These are phyloP conservation scores for Candida pseudoviswanathii DNA, from an alignment of 1,139 yeast genomes.

Conservation along the genomic window DNA sequence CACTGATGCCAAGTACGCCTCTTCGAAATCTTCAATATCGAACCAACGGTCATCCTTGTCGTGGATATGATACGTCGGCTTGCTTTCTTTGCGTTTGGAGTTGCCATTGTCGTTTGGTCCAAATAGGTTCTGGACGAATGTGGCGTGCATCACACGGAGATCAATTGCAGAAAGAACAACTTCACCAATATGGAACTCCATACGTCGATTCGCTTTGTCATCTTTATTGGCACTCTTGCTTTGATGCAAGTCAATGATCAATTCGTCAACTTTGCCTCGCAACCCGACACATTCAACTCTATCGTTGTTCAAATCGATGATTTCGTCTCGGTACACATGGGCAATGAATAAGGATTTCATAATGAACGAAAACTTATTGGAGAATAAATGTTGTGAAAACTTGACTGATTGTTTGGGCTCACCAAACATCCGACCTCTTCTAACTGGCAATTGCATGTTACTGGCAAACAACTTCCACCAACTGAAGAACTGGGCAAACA, in stretches of 20 bases:
- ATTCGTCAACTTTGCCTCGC: slow-evolving; percentile 42
- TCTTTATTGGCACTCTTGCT: slow-evolving; percentile 28
- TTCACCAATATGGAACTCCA: slow-evolving; percentile 49
- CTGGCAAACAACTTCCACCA: slow-evolving; percentile 52
- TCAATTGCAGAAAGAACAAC: slow-evolving; percentile 44
- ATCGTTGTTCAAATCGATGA: slow-evolving; percentile 24
- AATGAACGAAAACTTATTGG: slow-evolving; percentile 44
- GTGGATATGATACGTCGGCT: slow-evolving; percentile 27
- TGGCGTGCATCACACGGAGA: slow-evolving; percentile 36
- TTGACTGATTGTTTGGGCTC: slow-evolving; percentile 36
- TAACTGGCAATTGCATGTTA: slow-evolving; percentile 44
- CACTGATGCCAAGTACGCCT: slow-evolving; percentile 36
- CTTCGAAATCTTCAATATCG: slow-evolving; percentile 46
- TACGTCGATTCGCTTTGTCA: slow-evolving; percentile 27
- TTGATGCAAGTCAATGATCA: slow-evolving; percentile 50
- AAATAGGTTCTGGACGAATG: slow-evolving; percentile 34
- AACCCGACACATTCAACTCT: slow-evolving; percentile 41
- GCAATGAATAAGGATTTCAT: slow-evolving; percentile 43
- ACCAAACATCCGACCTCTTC: slow-evolving; percentile 44
- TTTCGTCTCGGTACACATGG: slow-evolving; percentile 39
- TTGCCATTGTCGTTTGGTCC: slow-evolving; percentile 11
- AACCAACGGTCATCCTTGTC: slow-evolving; percentile 45
- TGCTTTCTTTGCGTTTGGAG: neutral
- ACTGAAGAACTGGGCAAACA: slow-evolving; percentile 40
- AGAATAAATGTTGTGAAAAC: slow-evolving; percentile 45